Percentiles rank a stretch among this genome's conserved stretches.
These are phyloP conservation scores for Dothiorella sarmentorum DNA, from an alignment of 2,329 filamentous ascomycete species.

Conservation along the genomic window DNA sequence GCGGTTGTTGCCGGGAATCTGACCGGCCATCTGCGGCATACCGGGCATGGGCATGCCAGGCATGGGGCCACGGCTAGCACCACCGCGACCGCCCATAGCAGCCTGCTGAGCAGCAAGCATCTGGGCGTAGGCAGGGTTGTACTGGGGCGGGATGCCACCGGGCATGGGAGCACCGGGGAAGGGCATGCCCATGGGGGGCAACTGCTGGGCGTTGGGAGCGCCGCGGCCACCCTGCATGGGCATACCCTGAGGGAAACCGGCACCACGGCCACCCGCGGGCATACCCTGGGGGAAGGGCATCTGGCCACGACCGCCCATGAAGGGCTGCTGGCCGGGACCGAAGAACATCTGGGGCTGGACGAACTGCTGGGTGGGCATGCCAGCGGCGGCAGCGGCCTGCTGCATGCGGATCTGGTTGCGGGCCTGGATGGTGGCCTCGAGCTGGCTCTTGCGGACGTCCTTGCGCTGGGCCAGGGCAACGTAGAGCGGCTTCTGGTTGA, in stretches of 20 bases:
- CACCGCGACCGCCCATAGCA: constrained; percentile 51
- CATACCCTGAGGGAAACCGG: constrained; percentile 79
- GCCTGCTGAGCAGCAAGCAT: constrained; percentile 64
- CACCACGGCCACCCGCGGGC: constrained; percentile 75
- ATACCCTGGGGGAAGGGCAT: constrained; percentile 59
- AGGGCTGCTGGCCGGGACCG: constrained; percentile 72
- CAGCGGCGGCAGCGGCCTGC: constrained; percentile 86
- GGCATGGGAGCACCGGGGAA: constrained; percentile 58
- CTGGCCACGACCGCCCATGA: constrained; percentile 57
- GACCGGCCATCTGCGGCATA: constrained; percentile 58
- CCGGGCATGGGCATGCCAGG: constrained; percentile 62
- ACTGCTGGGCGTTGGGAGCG: constrained; percentile 70
- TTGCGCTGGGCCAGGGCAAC: constrained; percentile 98
- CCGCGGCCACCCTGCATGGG: constrained; percentile 83
- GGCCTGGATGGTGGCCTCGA: constrained; percentile 98
- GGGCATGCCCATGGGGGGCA: constrained; percentile 81
- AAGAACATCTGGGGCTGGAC: constrained; percentile 94
- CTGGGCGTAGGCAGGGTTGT: constrained; percentile 75
- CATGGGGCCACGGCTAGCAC: constrained; percentile 63
- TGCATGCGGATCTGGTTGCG: constrained; percentile 98
- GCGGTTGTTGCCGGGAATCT: constrained; percentile 36
- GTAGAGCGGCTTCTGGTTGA: constrained; percentile 93
- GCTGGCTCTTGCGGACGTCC: constrained; percentile 98
- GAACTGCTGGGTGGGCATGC: constrained; percentile 73
- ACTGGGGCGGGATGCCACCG: constrained; percentile 68